Conservation (phyloP, 202 grass and related monocot genomes). For the Digitaria exilis region DNA sequence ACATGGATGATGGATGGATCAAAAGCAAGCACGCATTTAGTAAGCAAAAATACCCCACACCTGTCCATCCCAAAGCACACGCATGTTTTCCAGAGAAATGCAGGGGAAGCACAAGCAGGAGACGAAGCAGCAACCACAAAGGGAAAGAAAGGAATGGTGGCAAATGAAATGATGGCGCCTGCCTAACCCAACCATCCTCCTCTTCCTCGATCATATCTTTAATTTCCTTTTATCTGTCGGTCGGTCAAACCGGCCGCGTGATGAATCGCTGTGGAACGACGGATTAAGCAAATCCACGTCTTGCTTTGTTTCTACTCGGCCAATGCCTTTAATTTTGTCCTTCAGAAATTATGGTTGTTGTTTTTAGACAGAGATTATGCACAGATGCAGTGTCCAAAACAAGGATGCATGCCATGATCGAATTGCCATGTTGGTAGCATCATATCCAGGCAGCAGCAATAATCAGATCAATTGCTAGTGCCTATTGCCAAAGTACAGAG, state of each 20-base stretch:
- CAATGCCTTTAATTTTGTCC: neutral
- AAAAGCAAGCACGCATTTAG: neutral
- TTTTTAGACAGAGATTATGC: neutral
- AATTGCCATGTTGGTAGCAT: neutral
- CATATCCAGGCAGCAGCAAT: neutral
- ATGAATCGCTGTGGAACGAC: too few species aligned
- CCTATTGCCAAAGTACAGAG: conserved; percentile 7
- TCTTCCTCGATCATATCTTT: neutral
- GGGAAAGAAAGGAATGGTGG: too few species aligned
- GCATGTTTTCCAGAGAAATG: neutral
- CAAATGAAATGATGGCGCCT: conserved; percentile 31
- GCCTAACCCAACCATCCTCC: conserved; percentile 26
- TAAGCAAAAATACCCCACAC: neutral
- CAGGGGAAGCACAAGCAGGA: neutral
- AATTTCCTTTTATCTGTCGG: conserved; percentile 31
- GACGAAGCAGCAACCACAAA: neutral
- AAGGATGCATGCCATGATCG: neutral
- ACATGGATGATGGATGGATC: too few species aligned
- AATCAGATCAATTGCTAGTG: neutral
- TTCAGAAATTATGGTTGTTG: too few species aligned
- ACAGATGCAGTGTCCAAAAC: neutral
- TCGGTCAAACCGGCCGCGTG: conserved; percentile 18
- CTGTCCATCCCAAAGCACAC: neutral
- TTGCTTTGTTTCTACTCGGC: neutral
- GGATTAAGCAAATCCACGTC: neutral